phyloP scores from a whole-genome alignment of 495 filamentous ascomycete species.

The Penicillium coprophilum region DNA sequence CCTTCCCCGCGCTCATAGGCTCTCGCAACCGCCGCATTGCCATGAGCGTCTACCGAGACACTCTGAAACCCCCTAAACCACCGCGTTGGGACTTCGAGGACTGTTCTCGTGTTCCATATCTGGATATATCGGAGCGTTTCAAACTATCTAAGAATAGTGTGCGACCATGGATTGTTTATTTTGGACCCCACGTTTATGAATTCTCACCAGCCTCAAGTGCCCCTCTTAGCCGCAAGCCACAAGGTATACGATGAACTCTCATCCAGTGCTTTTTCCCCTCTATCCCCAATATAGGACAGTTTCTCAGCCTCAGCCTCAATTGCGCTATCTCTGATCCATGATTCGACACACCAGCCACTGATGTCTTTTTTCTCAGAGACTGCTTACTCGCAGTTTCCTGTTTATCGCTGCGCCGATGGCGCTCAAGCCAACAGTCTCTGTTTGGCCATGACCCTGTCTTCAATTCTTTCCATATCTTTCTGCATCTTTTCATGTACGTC shows the following conservation, averaged over 20 bases:
- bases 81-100: neutral
- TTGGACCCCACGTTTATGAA: slow-evolving; percentile 21
- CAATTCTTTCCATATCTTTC: neutral
- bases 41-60: slow-evolving; percentile 24
- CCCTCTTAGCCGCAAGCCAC: slow-evolving; percentile 24
- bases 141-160: slow-evolving; percentile 24
- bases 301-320: slow-evolving; percentile 28
- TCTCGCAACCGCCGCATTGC: slow-evolving; percentile 15
- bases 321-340: slow-evolving; percentile 10
- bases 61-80: slow-evolving; percentile 8
- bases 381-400: slow-evolving; percentile 2
- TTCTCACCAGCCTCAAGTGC: slow-evolving; percentile 14
- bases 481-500: neutral
- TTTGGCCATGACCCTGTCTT: neutral
- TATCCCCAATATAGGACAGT: neutral
- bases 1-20: slow-evolving; percentile 17
- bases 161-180: slow-evolving; percentile 7
- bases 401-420: neutral
- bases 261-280: slow-evolving; percentile 1
- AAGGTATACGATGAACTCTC: slow-evolving; percentile 8
- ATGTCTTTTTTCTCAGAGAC: neutral
- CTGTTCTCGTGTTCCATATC: slow-evolving; percentile 16
- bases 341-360: slow-evolving; percentile 29
- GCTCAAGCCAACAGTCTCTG: neutral
- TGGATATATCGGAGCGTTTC: slow-evolving; percentile 17